These are phyloP conservation scores for Coriolopsis trogii DNA, from an alignment of 1,284 basidiomycete species.

Conservation along the genomic window DNA sequence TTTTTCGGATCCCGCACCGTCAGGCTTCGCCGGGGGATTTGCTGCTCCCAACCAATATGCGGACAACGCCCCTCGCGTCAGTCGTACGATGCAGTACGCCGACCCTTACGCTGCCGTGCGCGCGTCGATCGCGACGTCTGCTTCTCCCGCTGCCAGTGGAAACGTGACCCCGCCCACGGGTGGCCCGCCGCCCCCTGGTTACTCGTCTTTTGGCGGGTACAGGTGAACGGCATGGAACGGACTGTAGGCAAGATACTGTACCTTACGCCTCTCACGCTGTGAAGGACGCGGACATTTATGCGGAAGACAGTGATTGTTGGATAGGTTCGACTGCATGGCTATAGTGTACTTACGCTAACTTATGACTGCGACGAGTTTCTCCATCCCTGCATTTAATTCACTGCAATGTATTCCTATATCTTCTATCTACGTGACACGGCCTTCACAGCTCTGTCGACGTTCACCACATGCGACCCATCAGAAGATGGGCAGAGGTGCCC, in stretches of 20 bases:
- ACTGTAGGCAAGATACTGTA: constrained; percentile 12
- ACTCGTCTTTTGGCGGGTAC: constrained; percentile 28
- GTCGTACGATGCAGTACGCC: constrained; percentile 87
- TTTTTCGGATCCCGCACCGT: constrained; percentile 80
- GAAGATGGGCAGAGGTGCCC: no score
- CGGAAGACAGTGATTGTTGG: constrained; percentile 3
- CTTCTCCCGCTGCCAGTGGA: constrained; percentile 5
- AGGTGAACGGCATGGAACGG: constrained; percentile 8
- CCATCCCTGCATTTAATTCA: constrained; percentile 18
- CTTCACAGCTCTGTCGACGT: constrained; percentile 5
- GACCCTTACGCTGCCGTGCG: constrained; percentile 81
- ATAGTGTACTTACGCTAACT: constrained; percentile 27
- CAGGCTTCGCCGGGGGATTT: constrained; percentile 49
- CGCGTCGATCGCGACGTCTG: constrained; percentile 39
- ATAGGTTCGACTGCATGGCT: constrained; percentile 10
- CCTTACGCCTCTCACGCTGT: constrained; percentile 3
- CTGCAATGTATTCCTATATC: constrained; percentile 23
- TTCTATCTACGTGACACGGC: constrained; percentile 20
- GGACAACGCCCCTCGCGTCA: constrained; percentile 55
- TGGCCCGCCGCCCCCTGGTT: constrained; percentile 26
- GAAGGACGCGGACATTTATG: constrained; percentile 18
- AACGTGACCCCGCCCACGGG: constrained; percentile 17
- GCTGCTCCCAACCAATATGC: constrained; percentile 36
- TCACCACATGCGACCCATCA: no score
- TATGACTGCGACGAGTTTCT: constrained; percentile 24